Evolutionary conservation across 2,329 filamentous ascomycete species (phyloP).

Genomic region (Talaromyces sp.): DNA sequence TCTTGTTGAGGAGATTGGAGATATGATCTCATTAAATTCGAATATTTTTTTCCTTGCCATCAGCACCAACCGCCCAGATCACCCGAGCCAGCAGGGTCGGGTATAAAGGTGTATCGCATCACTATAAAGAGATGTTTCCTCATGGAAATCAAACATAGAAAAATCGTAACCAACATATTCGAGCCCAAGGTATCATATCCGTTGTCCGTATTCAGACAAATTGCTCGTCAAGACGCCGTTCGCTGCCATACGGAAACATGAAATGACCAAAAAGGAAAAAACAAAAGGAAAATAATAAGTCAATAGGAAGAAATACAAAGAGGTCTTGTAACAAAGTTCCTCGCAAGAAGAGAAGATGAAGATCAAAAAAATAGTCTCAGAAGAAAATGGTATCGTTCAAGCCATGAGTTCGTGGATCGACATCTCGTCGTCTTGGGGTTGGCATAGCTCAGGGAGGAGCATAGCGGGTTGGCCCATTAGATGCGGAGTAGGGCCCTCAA

Average conservation of each 20-base stretch:
- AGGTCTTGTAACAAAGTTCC: background rate
- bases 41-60: conserved; percentile 10
- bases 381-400: conserved; percentile 16
- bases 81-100: conserved; percentile 11
- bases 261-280: conserved; percentile 6
- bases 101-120: conserved; percentile 1
- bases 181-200: conserved; percentile 24
- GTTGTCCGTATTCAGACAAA: conserved; percentile 23
- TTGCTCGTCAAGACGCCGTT: conserved; percentile 22
- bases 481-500: conserved; percentile 41
- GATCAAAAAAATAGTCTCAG: background rate
- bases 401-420: conserved; percentile 41
- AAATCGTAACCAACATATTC: conserved; percentile 10
- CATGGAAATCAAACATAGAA: conserved; percentile 4
- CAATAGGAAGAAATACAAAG: conserved; percentile 10
- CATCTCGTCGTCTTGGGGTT: conserved; percentile 32
- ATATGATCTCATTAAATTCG: conserved; percentile 4
- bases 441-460: conserved; percentile 33
- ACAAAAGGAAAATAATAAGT: conserved; percentile 7
- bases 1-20: background rate
- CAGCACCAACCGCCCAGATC: conserved; percentile 1
- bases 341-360: conserved; percentile 1
- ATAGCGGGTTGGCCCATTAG: conserved; percentile 40
- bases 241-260: conserved; percentile 27
- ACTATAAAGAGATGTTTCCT: background rate